Conservation (phyloP, 257 asterid genomes). For the Marsdenia floribunda region DNA sequence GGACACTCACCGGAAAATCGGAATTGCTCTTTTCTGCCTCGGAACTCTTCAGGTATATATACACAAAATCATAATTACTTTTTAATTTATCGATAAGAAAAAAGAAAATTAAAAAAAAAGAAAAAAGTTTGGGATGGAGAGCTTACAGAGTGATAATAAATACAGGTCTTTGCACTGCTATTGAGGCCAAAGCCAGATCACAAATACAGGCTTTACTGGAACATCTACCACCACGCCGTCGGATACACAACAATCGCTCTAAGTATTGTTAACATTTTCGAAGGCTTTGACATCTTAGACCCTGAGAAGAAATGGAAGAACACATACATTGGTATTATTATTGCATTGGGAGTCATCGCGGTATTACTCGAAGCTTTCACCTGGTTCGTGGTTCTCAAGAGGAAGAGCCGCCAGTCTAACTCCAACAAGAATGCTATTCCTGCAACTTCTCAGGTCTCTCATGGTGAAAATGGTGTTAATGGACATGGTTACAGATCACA, state of each 20-base stretch:
- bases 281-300: conserved; percentile 68
- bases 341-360: conserved; percentile 44
- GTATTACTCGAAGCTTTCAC: conserved; percentile 51
- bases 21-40: conserved; percentile 7
- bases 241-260: conserved; percentile 58
- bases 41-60: conserved; percentile 3
- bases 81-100: too few relatives aligned
- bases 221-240: conserved; percentile 54
- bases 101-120: too few relatives aligned
- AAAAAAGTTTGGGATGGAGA: too few relatives aligned
- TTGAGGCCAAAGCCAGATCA: conserved; percentile 83
- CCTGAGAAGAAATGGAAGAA: conserved; percentile 56
- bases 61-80: too few relatives aligned
- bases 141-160: too few relatives aligned
- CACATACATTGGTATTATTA: conserved; percentile 51
- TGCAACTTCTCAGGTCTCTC: background rate
- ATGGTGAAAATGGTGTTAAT: conserved; percentile 7
- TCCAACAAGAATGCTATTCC: background rate
- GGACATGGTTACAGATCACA: background rate
- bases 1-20: background rate
- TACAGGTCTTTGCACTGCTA: conserved; percentile 55
- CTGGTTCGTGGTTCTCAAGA: conserved; percentile 56
- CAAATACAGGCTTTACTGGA: conserved; percentile 70
- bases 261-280: conserved; percentile 55
- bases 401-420: conserved; percentile 18